These are phyloP conservation scores for Phaeotremella fagi DNA, from an alignment of 768 basidiomycete species.

Conservation along the genomic window DNA sequence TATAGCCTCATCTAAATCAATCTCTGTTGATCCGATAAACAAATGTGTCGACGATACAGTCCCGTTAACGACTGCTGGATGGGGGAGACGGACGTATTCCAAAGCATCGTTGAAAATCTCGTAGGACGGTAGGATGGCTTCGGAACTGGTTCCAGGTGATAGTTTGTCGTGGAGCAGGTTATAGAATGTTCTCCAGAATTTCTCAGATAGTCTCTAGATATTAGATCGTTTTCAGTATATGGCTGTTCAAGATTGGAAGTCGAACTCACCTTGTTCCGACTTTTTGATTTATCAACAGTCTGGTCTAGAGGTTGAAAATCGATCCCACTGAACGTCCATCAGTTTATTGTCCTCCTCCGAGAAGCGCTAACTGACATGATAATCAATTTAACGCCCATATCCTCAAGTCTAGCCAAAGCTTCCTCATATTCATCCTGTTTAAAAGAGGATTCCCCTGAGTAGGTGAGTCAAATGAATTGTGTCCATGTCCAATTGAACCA, in stretches of 20 bases:
- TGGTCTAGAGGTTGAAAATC: slow-evolving; percentile 28
- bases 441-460: slow-evolving; percentile 37
- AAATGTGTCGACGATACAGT: slow-evolving; percentile 61
- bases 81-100: slow-evolving; percentile 51
- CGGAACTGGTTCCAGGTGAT: slow-evolving; percentile 22
- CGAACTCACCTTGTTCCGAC: slow-evolving; percentile 59
- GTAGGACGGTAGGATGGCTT: slow-evolving; percentile 52
- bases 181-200: slow-evolving; percentile 56
- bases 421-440: slow-evolving; percentile 43
- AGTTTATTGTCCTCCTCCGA: neutral
- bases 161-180: slow-evolving; percentile 27
- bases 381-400: slow-evolving; percentile 57
- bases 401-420: slow-evolving; percentile 61
- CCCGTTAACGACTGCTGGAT: slow-evolving; percentile 61
- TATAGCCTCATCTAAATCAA: slow-evolving; percentile 64
- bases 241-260: neutral
- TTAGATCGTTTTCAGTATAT: neutral
- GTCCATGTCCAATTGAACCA: no score
- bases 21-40: slow-evolving; percentile 70
- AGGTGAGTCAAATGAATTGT: no score
- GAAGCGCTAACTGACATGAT: slow-evolving; percentile 59
- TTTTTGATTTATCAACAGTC: slow-evolving; percentile 39
- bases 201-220: slow-evolving; percentile 67
- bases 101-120: slow-evolving; percentile 67
- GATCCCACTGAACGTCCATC: slow-evolving; percentile 21